A percentile compares a stretch with the other conserved stretches of the same genome.
Evolutionary conservation across 768 basidiomycete species (phyloP).

Genomic region (Mycena sanguinolenta): DNA sequence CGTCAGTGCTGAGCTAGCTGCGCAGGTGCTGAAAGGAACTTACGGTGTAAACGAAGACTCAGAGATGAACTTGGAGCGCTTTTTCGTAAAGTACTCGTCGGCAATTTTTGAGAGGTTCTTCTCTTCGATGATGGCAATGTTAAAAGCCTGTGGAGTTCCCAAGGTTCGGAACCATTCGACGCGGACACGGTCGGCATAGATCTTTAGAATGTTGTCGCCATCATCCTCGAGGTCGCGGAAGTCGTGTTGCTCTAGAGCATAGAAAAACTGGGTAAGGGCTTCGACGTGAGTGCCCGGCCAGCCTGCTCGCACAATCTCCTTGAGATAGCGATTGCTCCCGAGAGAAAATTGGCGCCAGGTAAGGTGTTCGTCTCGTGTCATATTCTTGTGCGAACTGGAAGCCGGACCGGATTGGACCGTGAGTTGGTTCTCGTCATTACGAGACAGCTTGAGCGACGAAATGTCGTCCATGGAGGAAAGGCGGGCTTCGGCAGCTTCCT

Average conservation of each 20-base stretch:
- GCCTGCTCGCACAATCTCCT: not conserved
- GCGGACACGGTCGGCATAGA: no score
- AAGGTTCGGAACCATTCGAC: no score
- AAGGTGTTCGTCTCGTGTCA: conserved; percentile 5
- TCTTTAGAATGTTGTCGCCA: no score
- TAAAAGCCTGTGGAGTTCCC: no score
- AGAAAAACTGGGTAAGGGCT: conserved; percentile 16
- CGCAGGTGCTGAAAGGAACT: no score
- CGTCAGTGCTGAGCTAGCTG: no score
- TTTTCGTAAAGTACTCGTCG: no score
- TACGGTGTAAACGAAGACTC: no score
- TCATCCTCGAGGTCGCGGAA: no score
- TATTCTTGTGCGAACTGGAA: not conserved
- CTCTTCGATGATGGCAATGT: no score
- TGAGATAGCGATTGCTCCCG: not conserved
- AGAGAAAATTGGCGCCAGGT: conserved; percentile 1
- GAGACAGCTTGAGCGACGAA: not conserved
- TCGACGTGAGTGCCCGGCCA: conserved; percentile 2
- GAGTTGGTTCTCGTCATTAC: conserved; percentile 8
- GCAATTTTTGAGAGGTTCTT: no score
- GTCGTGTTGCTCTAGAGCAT: conserved; percentile 15
- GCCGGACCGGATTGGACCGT: conserved; percentile 1
- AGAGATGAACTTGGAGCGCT: no score
- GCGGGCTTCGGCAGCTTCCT: not conserved
- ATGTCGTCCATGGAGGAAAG: not conserved